A percentile compares a stretch with the other conserved stretches of the same genome.
Conservation (phyloP, 1,139 yeast genomes). For the Candida freyschussii region DNA sequence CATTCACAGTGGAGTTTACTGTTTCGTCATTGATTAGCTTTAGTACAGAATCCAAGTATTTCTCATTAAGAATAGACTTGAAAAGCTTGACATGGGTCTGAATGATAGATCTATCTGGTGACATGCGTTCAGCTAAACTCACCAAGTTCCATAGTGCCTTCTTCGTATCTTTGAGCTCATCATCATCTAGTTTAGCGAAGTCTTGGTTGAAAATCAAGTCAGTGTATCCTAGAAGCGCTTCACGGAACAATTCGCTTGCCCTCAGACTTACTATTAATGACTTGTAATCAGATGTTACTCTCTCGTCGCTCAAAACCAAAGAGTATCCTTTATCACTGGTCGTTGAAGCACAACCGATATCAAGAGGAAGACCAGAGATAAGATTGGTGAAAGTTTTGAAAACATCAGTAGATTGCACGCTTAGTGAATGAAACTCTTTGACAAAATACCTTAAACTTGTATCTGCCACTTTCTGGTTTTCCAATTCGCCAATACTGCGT, state of each 20-base stretch:
- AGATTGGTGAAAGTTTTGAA: slow-evolving; percentile 23
- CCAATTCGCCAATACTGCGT: slow-evolving; percentile 17
- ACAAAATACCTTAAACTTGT: slow-evolving; percentile 20
- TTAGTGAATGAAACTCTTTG: slow-evolving; percentile 20
- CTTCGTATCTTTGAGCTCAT: slow-evolving; percentile 20
- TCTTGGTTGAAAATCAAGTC: slow-evolving; percentile 26
- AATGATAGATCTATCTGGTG: slow-evolving; percentile 24
- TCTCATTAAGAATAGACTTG: slow-evolving; percentile 23
- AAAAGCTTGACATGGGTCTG: slow-evolving; percentile 24
- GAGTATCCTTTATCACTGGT: slow-evolving; percentile 20
- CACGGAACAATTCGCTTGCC: slow-evolving; percentile 27
- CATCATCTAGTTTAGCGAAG: slow-evolving; percentile 17
- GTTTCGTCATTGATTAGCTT: slow-evolving; percentile 18
- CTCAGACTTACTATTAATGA: slow-evolving; percentile 23
- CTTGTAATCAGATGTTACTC: slow-evolving; percentile 23
- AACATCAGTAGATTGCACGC: slow-evolving; percentile 16
- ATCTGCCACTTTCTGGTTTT: slow-evolving; percentile 20
- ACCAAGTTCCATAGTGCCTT: slow-evolving; percentile 27
- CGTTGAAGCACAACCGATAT: slow-evolving; percentile 22
- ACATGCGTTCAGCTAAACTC: slow-evolving; percentile 22
- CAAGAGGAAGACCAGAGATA: slow-evolving; percentile 17
- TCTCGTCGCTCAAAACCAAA: slow-evolving; percentile 20
- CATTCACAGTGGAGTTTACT: slow-evolving; percentile 2
- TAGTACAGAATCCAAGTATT: slow-evolving; percentile 19
- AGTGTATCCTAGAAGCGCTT: slow-evolving; percentile 25